Evolutionary conservation across 345 rosid species (phyloP), one percentile per base, ranked within the genome.

Genomic region (Reutealis trisperma): DNA sequence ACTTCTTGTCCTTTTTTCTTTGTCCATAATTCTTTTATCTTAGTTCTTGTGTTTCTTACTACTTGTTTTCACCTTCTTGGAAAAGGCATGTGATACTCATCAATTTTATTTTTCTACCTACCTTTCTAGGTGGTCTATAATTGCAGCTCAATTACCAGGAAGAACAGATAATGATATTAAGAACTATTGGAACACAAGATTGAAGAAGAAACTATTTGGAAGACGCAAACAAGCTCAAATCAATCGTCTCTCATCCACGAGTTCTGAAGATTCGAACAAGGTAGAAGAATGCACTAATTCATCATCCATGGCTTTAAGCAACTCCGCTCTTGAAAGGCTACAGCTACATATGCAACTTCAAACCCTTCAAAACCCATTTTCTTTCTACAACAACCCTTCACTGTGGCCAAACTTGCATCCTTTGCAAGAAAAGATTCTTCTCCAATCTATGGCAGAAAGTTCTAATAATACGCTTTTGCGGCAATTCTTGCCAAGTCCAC

Each of bases 121-220:
- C 41, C 34, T 59, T 77, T 9, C 47, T 83, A 96, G 99, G 85
- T 96, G 99, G 98, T 96, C 99, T 18, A 92, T 96, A 83, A 96
- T 96, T 84, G 99, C 99, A 57, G 99, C 99, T 5, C 99, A 96
- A 72, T 84, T 96, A 74, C 98, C 99, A 22, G 99, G 99, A 78
- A 89, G 99, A 78, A 96, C 99, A n/a, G 99, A 96, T 78, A 93
- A 96, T 75, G 99, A 96, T 77, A 91, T 96, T 22, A 96, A 96
- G 80, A 96, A 96, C 78, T 92, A 96, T 75, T 96, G 99, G 99
- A 96, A 96, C 89, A 93, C 98, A 42, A 91, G 91, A 77, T 70
- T 96, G 89, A 96, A 96, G 96, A 96, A 96, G 86, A 96, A 93
- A 71, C 87, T 96, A 19, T 89, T 96, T 0, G 99, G 98, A 70